Base-by-base conservation (phyloP, 805 yeast genomes). In the Suhomyces prunicola region DNA sequence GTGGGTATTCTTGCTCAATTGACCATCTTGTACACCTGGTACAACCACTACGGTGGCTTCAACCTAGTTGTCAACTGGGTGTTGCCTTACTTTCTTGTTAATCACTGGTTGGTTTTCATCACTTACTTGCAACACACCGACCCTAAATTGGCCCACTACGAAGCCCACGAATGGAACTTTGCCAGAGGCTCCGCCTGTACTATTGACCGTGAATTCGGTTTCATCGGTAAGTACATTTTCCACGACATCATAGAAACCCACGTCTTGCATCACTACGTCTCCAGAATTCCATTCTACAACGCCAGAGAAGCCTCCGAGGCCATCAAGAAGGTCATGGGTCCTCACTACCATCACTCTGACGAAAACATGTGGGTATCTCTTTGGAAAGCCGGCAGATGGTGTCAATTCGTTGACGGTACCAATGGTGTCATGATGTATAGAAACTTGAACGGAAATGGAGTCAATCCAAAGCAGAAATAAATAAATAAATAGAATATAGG, bases 361-460 rank as follows among this genome's bases (percentile, higher is more conserved):
- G 84, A 81, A 62, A 79, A 74, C 67, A 82, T 83, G 86, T 82
- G 84, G 82, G 57, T 63, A 24, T 68, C 81, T 24, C 69, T 83
- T 57, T 83, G 87, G 87, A 78, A 79, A 56, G 72, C 76, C 57
- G 71, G 79, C 49, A 81, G 92, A 70, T 57, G 77, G 54, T 87
- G 92, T 70, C 89, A 85, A 70, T 87, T 80, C 59, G 88, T 87
- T 51, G 90, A 84, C 56, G 77, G 70, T 54, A 89, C 87, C 61
- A 79, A 80, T 47, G 90, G 90, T 55, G 83, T 87, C 57, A 68
- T 73, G 69, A 84, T 84, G 88, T 84, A 72, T 65, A 83, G 88
- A 80, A 84, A 84, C 64, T 70, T 73, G 56, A 84, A 84, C 62
- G 72, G 73, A n/a, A 44, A 51, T 27, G 60, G 60, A 22, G 60